phyloP scores from a whole-genome alignment of 1,284 basidiomycete genomes.

The Sanghuangporus weigelae region DNA sequence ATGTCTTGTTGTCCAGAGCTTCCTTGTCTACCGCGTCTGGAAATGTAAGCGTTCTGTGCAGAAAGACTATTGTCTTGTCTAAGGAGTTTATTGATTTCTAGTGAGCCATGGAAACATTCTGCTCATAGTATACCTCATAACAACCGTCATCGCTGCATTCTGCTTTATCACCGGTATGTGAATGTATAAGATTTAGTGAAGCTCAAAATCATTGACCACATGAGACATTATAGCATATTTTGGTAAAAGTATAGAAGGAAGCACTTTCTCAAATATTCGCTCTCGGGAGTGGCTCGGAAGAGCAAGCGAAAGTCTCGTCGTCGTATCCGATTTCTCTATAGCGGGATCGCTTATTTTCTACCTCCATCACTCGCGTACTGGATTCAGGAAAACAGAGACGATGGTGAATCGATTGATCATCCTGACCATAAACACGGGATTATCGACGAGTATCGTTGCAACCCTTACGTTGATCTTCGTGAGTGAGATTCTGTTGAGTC shows the following conservation, averaged over 20 bases:
- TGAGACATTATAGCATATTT: background rate
- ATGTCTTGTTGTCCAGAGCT: background rate
- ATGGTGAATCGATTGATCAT: constrained; percentile 28
- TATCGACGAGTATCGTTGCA: constrained; percentile 29
- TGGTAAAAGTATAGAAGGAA: background rate
- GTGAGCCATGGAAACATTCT: background rate
- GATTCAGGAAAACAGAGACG: constrained; percentile 27
- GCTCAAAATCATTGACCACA: background rate
- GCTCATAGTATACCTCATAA: background rate
- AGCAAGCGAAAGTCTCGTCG: constrained; percentile 17
- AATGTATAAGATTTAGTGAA: background rate
- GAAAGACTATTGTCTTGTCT: background rate
- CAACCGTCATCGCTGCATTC: background rate
- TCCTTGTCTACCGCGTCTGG: background rate
- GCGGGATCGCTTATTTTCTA: constrained; percentile 28
- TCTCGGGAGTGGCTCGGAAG: background rate
- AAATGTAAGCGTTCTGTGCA: background rate
- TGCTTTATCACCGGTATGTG: background rate
- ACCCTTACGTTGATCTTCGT: constrained; percentile 24
- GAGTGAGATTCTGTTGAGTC: background rate
- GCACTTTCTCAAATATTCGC: background rate
- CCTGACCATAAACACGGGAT: constrained; percentile 29
- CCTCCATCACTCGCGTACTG: constrained; percentile 27
- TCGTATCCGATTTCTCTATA: constrained; percentile 28
- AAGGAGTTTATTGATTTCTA: background rate